Percentiles rank a stretch among this genome's conserved stretches.
Conservation (phyloP, 2,329 filamentous ascomycete species). For the Sphaceloma murrayae region DNA sequence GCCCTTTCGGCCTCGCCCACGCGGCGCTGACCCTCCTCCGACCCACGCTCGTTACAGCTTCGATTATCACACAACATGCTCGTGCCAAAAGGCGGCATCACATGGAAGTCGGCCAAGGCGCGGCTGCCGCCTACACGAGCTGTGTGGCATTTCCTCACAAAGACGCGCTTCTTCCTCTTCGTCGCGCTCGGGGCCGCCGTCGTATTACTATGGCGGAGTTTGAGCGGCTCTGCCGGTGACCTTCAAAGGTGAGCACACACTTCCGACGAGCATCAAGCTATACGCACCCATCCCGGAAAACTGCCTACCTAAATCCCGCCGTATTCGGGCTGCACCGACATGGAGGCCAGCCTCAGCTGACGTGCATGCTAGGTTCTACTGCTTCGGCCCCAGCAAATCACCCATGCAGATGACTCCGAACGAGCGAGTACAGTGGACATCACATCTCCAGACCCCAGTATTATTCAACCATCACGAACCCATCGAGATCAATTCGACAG, state of each 20-base stretch:
- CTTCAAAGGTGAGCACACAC: slow-evolving; percentile 70
- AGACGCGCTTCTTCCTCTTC: slow-evolving; percentile 67
- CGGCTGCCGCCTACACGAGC: slow-evolving; percentile 68
- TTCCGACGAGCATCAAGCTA: background rate
- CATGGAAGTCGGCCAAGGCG: slow-evolving; percentile 82
- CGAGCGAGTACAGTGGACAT: slow-evolving; percentile 81
- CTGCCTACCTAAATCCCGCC: no score
- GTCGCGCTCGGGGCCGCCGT: slow-evolving; percentile 61
- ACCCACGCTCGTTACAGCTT: slow-evolving; percentile 6
- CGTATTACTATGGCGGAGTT: slow-evolving; percentile 78
- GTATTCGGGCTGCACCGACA: no score
- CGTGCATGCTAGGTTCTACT: slow-evolving; percentile 68
- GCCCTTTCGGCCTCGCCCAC: slow-evolving; percentile 9
- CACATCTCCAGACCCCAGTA: slow-evolving; percentile 82
- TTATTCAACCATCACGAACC: slow-evolving; percentile 93
- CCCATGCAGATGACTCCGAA: slow-evolving; percentile 92
- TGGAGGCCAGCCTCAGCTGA: slow-evolving; percentile 4
- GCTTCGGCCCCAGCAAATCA: slow-evolving; percentile 90
- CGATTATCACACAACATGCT: slow-evolving; percentile 51
- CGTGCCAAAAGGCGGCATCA: slow-evolving; percentile 78
- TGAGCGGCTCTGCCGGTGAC: slow-evolving; percentile 69
- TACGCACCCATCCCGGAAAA: background rate
- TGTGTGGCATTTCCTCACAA: slow-evolving; percentile 52
- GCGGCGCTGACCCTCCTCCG: slow-evolving; percentile 12
- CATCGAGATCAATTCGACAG: slow-evolving; percentile 69